Conservation (phyloP, 805 yeast species). For the Lachancea meyersii region DNA sequence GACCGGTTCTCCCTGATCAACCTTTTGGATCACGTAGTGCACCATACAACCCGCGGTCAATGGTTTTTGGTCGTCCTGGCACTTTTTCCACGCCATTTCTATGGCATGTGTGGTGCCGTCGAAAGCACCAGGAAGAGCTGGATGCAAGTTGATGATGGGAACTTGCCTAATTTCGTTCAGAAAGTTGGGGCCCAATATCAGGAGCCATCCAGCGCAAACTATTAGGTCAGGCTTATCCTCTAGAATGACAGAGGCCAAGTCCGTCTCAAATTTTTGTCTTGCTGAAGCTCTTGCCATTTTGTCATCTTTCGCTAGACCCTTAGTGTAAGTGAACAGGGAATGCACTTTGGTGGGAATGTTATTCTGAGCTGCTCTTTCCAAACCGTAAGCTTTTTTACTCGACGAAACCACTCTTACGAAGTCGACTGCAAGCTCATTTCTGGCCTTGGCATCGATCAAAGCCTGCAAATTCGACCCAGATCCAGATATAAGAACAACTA, state of each 20-base stretch:
- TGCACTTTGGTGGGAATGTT: conserved; percentile 69
- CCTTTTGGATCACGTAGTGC: conserved; percentile 93
- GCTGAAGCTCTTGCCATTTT: conserved; percentile 50
- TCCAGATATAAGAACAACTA: conserved; percentile 80
- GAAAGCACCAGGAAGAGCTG: conserved; percentile 94
- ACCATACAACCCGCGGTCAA: conserved; percentile 92
- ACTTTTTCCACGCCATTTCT: conserved; percentile 93
- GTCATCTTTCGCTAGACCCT: conserved; percentile 66
- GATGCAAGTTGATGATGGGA: conserved; percentile 89
- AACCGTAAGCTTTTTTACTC: conserved; percentile 77
- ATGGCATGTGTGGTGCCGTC: conserved; percentile 93
- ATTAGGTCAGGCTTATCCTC: conserved; percentile 69
- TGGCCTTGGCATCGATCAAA: conserved; percentile 62
- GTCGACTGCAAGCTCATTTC: conserved; percentile 40
- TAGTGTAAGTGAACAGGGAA: conserved; percentile 64
- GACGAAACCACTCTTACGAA: conserved; percentile 83
- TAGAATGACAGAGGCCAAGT: conserved; percentile 64
- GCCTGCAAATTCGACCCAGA: conserved; percentile 96
- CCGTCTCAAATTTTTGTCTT: conserved; percentile 67
- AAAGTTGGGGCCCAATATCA: conserved; percentile 75
- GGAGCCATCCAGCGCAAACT: conserved; percentile 99
- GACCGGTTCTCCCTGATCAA: conserved; percentile 88
- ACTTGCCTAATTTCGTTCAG: conserved; percentile 59
- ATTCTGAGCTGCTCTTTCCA: conserved; percentile 67
- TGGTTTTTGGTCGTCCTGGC: conserved; percentile 58